phyloP scores from a whole-genome alignment of 352 stramenopile species.

The Phytophthora brassicae region DNA sequence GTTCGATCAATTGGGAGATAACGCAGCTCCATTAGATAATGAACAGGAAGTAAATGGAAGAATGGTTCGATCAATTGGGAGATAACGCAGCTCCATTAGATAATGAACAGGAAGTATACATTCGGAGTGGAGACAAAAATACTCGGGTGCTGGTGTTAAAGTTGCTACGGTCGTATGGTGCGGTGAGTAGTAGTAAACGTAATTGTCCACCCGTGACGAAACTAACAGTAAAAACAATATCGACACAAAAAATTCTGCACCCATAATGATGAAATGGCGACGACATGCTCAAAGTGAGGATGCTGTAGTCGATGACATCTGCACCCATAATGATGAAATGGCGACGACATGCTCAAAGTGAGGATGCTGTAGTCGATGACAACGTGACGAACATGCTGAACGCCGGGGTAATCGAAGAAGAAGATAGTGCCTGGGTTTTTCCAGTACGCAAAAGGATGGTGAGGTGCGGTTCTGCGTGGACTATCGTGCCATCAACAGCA shows the following conservation, averaged over 20 bases:
- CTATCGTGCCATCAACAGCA: background rate
- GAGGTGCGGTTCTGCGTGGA: background rate
- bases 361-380: background rate
- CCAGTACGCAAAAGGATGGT: background rate
- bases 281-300: too few relatives aligned
- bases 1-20: background rate
- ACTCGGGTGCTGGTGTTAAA: background rate
- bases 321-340: too few relatives aligned
- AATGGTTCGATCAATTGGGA: too few relatives aligned
- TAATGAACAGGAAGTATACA: conserved; percentile 5
- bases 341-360: too few relatives aligned
- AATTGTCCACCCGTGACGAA: too few relatives aligned
- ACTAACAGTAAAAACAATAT: too few relatives aligned
- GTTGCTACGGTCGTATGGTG: conserved; percentile 11
- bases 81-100: too few relatives aligned
- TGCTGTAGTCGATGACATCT: too few relatives aligned
- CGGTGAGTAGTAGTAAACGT: background rate
- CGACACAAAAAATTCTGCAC: too few relatives aligned
- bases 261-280: too few relatives aligned
- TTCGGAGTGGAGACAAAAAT: background rate
- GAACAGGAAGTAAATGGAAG: too few relatives aligned
- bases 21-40: too few relatives aligned
- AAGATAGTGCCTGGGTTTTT: background rate
- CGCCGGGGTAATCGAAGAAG: background rate
- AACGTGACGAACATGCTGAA: background rate